phyloP scores from a whole-genome alignment of 2,329 filamentous ascomycete genomes.

The Diplodia mutila region DNA sequence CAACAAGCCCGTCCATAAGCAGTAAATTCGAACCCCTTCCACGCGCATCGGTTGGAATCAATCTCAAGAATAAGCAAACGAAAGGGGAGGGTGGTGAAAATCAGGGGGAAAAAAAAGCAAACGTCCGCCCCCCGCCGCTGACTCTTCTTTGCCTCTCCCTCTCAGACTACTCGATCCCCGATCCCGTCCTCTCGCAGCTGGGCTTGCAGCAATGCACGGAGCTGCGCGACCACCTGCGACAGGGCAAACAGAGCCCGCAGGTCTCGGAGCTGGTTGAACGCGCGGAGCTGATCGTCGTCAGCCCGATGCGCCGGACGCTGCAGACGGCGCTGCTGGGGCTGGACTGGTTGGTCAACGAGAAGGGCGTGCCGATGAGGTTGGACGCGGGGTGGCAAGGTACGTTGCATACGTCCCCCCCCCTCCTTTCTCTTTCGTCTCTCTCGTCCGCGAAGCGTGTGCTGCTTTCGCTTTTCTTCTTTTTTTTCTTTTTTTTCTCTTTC shows the following conservation, averaged over 20 bases:
- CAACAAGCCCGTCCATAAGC: not conserved
- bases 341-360: constrained; percentile 59
- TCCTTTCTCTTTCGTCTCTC: not conserved
- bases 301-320: constrained; percentile 67
- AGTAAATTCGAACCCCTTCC: constrained; percentile 9
- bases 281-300: constrained; percentile 62
- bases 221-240: constrained; percentile 44
- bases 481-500: not conserved
- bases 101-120: not conserved
- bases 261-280: constrained; percentile 43
- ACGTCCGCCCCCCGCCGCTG: not conserved
- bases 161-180: constrained; percentile 45
- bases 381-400: constrained; percentile 69
- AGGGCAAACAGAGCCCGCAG: constrained; percentile 30
- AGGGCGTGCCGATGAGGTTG: constrained; percentile 58
- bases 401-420: constrained; percentile 17
- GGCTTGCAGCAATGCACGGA: constrained; percentile 48
- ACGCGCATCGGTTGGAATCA: not conserved
- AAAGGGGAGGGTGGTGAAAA: not conserved
- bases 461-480: not conserved
- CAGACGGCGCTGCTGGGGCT: constrained; percentile 65
- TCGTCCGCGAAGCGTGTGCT: not conserved
- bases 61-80: not conserved
- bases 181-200: constrained; percentile 48
- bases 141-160: not conserved